Percentiles rank a stretch among this genome's conserved stretches.
phyloP scores from a whole-genome alignment of 202 grass and related monocot species.

The Setaria viridis region DNA sequence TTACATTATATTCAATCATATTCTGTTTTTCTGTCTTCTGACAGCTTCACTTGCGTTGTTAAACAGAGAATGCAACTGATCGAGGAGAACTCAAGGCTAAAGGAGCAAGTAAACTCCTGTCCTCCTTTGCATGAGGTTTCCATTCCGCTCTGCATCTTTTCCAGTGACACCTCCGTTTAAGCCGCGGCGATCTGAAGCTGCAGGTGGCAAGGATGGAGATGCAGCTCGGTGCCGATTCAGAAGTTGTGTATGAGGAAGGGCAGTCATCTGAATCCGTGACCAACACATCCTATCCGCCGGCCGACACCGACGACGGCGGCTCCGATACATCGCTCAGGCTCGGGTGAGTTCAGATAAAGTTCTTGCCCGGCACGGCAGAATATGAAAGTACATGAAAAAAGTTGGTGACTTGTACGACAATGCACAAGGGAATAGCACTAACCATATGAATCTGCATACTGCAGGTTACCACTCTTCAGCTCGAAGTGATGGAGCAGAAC shows the following conservation, averaged over 20 bases:
- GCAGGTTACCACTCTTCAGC: conserved; percentile 53
- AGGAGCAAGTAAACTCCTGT: conserved; percentile 63
- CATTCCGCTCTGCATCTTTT: not conserved
- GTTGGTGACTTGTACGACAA: not conserved
- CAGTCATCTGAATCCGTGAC: conserved; percentile 74
- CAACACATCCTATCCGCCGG: conserved; percentile 50
- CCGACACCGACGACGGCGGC: conserved; percentile 52
- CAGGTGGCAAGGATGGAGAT: conserved; percentile 63
- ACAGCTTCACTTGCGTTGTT: conserved; percentile 9
- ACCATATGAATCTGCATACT: conserved; percentile 9
- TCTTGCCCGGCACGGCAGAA: not conserved
- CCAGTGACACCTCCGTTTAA: not conserved
- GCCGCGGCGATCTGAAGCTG: conserved; percentile 30
- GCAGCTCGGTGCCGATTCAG: conserved; percentile 55
- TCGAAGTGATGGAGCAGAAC: conserved; percentile 44
- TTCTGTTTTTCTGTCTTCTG: not conserved
- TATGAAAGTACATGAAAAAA: not conserved
- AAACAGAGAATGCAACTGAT: conserved; percentile 56
- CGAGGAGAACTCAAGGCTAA: conserved; percentile 66
- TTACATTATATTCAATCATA: not conserved
- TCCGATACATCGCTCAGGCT: conserved; percentile 73
- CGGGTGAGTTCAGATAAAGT: conserved; percentile 61
- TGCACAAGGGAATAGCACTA: not conserved
- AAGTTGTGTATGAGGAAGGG: conserved; percentile 61
- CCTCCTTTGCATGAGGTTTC: not conserved